Conservation (phyloP, 306 rosid species). For the Acacia melanoxylon region DNA sequence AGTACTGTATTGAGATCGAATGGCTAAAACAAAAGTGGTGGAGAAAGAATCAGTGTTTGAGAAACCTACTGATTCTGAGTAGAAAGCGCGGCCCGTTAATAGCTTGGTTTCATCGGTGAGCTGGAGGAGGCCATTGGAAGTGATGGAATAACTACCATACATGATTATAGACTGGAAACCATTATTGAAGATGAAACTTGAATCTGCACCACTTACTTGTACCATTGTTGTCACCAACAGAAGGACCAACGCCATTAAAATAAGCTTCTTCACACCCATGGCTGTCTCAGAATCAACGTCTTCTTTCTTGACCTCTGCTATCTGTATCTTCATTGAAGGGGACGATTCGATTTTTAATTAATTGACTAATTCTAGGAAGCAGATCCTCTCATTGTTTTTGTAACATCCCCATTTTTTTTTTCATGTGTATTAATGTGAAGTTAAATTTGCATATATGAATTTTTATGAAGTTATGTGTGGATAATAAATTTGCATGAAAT, state of each 20-base stretch:
- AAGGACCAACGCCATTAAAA: background rate
- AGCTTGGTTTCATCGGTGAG: constrained; percentile 53
- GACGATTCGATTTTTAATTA: too few relatives aligned
- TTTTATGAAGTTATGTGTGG: too few relatives aligned
- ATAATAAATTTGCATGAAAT: too few relatives aligned
- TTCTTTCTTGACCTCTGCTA: too few relatives aligned
- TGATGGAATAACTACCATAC: constrained; percentile 47
- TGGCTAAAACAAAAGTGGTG: constrained; percentile 57
- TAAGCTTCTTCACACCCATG: too few relatives aligned
- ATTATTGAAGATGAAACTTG: background rate
- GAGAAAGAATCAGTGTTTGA: constrained; percentile 59
- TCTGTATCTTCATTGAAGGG: too few relatives aligned
- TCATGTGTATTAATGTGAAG: too few relatives aligned
- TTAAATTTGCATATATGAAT: too few relatives aligned
- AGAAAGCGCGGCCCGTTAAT: constrained; percentile 51
- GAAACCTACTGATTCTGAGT: constrained; percentile 49
- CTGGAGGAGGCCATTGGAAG: constrained; percentile 47
- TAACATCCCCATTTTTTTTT: too few relatives aligned
- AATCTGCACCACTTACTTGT: background rate
- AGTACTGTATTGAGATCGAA: constrained; percentile 28
- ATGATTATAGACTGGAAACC: constrained; percentile 4
- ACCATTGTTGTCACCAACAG: background rate
- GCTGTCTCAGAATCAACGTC: too few relatives aligned
- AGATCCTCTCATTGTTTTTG: too few relatives aligned
- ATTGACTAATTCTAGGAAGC: too few relatives aligned